Conservation (phyloP, 2,329 filamentous ascomycete species). For the Penicillium sp. region DNA sequence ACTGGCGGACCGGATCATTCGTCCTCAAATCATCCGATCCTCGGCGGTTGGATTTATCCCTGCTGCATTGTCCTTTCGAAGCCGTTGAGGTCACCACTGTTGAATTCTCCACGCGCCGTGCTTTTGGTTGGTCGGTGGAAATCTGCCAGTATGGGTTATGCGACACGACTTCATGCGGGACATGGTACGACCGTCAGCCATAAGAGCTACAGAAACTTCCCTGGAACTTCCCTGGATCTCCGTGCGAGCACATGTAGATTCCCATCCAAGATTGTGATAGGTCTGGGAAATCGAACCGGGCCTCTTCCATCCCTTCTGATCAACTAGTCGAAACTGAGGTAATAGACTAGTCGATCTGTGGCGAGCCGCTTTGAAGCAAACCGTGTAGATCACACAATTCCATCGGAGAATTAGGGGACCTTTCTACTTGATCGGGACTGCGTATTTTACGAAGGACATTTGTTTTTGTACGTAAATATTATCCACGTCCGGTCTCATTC, state of each 20-base stretch:
- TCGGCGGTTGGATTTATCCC: constrained; percentile 14
- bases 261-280: not conserved
- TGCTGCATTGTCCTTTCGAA: not conserved
- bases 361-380: constrained; percentile 13
- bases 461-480: not conserved
- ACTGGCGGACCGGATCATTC: constrained; percentile 15
- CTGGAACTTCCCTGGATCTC: not conserved
- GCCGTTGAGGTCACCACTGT: constrained; percentile 6
- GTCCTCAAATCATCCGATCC: constrained; percentile 15
- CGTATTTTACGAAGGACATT: not conserved
- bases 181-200: constrained; percentile 1
- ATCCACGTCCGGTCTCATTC: not conserved
- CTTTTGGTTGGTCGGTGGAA: constrained; percentile 1
- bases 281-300: not conserved
- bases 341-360: constrained; percentile 12
- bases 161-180: not conserved
- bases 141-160: not conserved
- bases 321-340: not conserved
- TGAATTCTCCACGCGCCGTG: constrained; percentile 1
- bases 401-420: not conserved
- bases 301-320: not conserved
- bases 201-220: not conserved
- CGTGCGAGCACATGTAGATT: not conserved
- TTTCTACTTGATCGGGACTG: not conserved
- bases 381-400: constrained; percentile 11